These are phyloP conservation scores for Phascolomyces articulosus DNA, from an alignment of 371 early-diverging fungal species.

Conservation along the genomic window DNA sequence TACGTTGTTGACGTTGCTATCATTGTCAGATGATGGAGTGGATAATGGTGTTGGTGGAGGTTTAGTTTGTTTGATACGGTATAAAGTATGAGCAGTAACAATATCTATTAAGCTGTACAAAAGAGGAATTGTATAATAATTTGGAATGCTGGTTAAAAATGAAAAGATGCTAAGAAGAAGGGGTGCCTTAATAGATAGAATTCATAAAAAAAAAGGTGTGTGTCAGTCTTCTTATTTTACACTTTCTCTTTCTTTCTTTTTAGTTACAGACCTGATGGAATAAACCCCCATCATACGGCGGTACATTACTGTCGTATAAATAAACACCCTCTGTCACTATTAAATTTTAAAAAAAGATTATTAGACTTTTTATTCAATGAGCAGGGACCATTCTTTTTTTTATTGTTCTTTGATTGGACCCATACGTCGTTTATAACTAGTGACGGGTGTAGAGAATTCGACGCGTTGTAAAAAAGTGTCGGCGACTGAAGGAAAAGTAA, in stretches of 20 bases:
- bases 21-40: conserved; percentile 12
- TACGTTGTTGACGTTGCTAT: conserved; percentile 16
- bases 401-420: too few species aligned
- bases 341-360: background rate
- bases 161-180: conserved; percentile 75
- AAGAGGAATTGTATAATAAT: conserved; percentile 39
- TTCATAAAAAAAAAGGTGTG: too few species aligned
- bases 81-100: conserved; percentile 60
- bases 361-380: too few species aligned
- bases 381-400: too few species aligned
- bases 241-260: background rate
- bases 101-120: conserved; percentile 69
- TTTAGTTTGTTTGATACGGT: conserved; percentile 31
- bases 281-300: conserved; percentile 89
- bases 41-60: background rate
- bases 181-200: conserved; percentile 61
- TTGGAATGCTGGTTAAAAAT: conserved; percentile 38
- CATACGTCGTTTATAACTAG: conserved; percentile 82
- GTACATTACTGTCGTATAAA: conserved; percentile 72
- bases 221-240: background rate
- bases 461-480: conserved; percentile 56
- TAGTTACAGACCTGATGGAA: conserved; percentile 75
- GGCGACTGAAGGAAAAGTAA: conserved; percentile 50
- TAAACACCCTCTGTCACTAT: conserved; percentile 88
- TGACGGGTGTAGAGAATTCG: conserved; percentile 85